Base-by-base conservation (phyloP, 305 asterid species). In the Fraxinus dipetala region DNA sequence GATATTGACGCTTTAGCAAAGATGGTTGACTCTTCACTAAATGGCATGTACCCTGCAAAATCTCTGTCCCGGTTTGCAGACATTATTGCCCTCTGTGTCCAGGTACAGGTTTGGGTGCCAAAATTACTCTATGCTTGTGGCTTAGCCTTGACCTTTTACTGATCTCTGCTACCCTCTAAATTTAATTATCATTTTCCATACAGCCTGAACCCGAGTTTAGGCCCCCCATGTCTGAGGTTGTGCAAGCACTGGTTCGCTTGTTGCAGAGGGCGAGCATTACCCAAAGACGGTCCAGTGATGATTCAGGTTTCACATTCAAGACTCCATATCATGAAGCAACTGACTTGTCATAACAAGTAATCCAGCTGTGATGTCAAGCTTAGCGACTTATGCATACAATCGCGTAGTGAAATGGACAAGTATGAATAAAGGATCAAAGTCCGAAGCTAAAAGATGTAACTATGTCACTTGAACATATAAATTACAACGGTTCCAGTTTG, bases 171-270 rank as follows among this genome's bases (percentile, higher is more conserved):
- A 14, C 73, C 70, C 48, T 36, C 36, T 79, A 61, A 81, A 45
- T n/a, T 20, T 72, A 43, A 10, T 18, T 36, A 36, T 35, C n/a
- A 14, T 48, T 79, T 30, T 4, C 7, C 3, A n/a, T 87, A 84
- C 95, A 96, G 98, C 97, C 98, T 31, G 98, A 96, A 81, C 99
- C 99, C 1, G 98, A 96, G 84, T 94, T 96, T 54, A 90, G 99
- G 5, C 99, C 99, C 16, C 98, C 98, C 13, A 96, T 94, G 98
- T 96, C 99, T 8, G 98, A 96, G 83, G 98, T 96, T 36, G 99
- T 96, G 81, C 99, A 94, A 90, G 97, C 99, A 18, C 87, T 96
- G 80, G 99, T 94, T 51, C 90, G 97, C 51, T 84, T 96, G 83
- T 91, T 96, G 98, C 99, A 94, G 78, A 88, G 99, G 80, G 98